phyloP scores from a whole-genome alignment of 768 basidiomycete species.

The Leccinum variicolor region DNA sequence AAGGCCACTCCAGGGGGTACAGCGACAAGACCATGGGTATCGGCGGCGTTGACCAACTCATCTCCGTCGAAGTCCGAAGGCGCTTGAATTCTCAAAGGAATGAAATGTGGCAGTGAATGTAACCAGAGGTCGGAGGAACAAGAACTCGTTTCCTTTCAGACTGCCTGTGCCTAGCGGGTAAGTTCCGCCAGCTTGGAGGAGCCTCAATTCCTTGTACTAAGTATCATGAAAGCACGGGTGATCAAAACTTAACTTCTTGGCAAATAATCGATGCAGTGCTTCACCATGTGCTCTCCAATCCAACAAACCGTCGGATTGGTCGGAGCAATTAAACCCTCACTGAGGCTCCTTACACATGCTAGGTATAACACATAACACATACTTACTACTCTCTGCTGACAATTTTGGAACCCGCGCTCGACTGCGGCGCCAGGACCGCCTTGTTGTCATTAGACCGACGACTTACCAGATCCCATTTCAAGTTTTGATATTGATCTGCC shows the following conservation, averaged over 20 bases:
- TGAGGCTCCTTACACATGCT: too few species aligned
- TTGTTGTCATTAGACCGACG: slow-evolving; percentile 53
- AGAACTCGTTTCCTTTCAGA: neutral
- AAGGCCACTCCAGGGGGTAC: neutral
- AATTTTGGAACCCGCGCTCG: slow-evolving; percentile 79
- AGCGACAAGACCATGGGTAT: neutral
- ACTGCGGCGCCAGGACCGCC: slow-evolving; percentile 75
- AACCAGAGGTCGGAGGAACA: neutral
- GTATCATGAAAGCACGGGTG: neutral
- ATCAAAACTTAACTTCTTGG: slow-evolving; percentile 60
- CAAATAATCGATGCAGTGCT: slow-evolving; percentile 86
- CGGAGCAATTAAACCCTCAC: too few species aligned
- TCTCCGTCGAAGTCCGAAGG: neutral
- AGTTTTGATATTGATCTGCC: neutral
- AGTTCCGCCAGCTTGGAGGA: neutral
- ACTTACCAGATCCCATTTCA: neutral
- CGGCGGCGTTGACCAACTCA: neutral
- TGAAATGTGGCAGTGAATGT: neutral
- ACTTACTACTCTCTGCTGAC: slow-evolving; percentile 82
- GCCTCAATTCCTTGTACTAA: neutral
- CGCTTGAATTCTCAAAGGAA: neutral
- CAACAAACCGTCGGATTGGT: slow-evolving; percentile 34
- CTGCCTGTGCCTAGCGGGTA: neutral
- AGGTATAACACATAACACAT: neutral
- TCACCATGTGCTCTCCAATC: slow-evolving; percentile 85